Evolutionary conservation across 495 filamentous ascomycete species (phyloP), one percentile per base, ranked within the genome.

Genomic region (Pseudevernia furfuracea): DNA sequence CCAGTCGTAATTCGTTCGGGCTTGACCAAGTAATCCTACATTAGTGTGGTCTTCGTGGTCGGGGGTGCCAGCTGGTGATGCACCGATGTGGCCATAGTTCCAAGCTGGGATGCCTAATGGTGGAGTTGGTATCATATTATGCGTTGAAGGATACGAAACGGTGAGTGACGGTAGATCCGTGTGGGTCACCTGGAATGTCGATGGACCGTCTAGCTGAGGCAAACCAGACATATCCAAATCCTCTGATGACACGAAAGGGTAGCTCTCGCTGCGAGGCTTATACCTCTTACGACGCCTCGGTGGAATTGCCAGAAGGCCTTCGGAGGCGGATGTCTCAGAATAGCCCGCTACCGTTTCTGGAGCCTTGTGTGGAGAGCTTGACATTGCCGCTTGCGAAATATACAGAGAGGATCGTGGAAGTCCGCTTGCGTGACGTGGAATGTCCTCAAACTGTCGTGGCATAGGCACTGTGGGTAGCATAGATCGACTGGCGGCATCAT

Each of bases 221-320:
- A 37, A 30, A 43, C 28, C 12, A 37, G 56, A 58, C 6, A 44
- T 41, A 11, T 43, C 36, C 4, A 39, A 53, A 30, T 59, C 62
- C 55, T 66, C 67, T 17, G 65, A 65, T 19, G 23, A 44, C 32
- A 63, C 55, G 15, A 58, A 70, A 30, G 70, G 65, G 21, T 65
- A 68, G 21, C 57, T 70, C 34, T 70, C 58, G 28, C 67, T 71
- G 39, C 70, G 70, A 39, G 39, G 66, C 43, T 58, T 65, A 57
- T 71, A 71, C 19, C 25, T 70, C 32, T 53, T 65, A 12, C 48
- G 67, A 10, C 68, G 58, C 6, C 69, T 43, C 5, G 64, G 64
- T 12, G 66, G 67, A 25, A 57, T n/a, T 21, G 66, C 64, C 1
- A 66, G 62, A 49, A 68, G 58, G 17, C 52, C 60, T 25, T 57